phyloP scores from a whole-genome alignment of 768 basidiomycete genomes.

The Tricholomella constricta region DNA sequence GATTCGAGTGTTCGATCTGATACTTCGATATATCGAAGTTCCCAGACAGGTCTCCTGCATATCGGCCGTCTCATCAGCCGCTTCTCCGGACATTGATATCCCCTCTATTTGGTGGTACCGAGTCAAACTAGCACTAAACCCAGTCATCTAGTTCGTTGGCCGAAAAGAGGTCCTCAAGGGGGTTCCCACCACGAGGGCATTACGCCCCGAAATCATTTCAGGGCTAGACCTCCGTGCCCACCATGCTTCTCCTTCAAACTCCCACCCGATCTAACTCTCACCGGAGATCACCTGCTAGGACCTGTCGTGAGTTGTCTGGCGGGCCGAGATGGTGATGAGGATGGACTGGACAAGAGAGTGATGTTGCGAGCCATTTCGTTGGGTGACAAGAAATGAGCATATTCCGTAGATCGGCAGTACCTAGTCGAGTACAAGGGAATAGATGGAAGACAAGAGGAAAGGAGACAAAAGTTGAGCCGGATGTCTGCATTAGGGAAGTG shows the following conservation, averaged over 20 bases:
- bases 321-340: constrained; percentile 6
- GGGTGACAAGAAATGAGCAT: background rate
- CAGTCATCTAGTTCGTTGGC: background rate
- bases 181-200: background rate
- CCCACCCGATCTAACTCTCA: background rate
- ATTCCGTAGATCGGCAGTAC: background rate
- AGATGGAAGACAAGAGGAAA: background rate
- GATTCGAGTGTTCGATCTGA: background rate
- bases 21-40: background rate
- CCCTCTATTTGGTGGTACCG: background rate
- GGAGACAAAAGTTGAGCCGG: constrained; percentile 10
- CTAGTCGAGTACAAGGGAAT: background rate
- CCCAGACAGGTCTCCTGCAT: background rate
- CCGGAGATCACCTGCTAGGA: constrained; percentile 5
- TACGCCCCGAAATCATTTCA: background rate
- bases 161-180: no score
- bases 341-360: background rate
- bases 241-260: background rate
- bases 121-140: background rate
- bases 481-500: constrained; percentile 22
- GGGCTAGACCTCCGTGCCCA: background rate
- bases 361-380: background rate
- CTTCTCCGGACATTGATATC: background rate
- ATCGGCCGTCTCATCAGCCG: background rate
- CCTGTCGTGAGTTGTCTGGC: background rate